phyloP scores from a whole-genome alignment of 2,329 filamentous ascomycete species.

The Xylaria multiplex region DNA sequence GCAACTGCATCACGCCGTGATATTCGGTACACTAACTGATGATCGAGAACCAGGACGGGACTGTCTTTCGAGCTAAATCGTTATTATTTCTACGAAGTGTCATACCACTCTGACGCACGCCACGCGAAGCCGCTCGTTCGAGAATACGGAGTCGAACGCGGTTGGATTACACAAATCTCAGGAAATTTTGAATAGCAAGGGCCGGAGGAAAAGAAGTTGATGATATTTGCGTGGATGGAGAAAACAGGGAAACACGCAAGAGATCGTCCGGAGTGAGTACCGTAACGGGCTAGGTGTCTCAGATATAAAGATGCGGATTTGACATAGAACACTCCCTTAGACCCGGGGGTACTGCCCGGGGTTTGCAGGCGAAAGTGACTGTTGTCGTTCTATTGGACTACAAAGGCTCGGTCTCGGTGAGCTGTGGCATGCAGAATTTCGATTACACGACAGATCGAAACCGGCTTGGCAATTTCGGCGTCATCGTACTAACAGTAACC shows the following conservation, averaged over 20 bases:
- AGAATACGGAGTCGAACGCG: too few relatives aligned
- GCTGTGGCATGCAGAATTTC: not conserved
- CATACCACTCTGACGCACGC: too few relatives aligned
- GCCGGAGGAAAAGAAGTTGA: not conserved
- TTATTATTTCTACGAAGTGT: too few relatives aligned
- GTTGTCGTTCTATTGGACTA: not conserved
- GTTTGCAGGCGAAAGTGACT: too few relatives aligned
- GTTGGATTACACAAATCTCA: not conserved
- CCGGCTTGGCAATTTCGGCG: not conserved
- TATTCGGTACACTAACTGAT: not conserved
- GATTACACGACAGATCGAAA: not conserved
- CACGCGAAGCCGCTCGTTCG: not conserved
- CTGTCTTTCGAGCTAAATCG: too few relatives aligned
- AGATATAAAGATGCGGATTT: not conserved
- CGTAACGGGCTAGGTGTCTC: slow-evolving; percentile 15
- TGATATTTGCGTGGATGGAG: not conserved
- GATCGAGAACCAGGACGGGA: not conserved
- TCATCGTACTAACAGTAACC: slow-evolving; percentile 24
- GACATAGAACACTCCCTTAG: not conserved
- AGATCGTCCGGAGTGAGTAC: slow-evolving; percentile 26
- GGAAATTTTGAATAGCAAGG: too few relatives aligned
- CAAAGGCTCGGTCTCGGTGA: not conserved
- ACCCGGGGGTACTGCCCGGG: too few relatives aligned
- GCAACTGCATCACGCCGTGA: not conserved
- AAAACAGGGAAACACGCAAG: slow-evolving; percentile 21